Conservation (phyloP, 2,329 filamentous ascomycete species). For the Bipolaris gigantea region DNA sequence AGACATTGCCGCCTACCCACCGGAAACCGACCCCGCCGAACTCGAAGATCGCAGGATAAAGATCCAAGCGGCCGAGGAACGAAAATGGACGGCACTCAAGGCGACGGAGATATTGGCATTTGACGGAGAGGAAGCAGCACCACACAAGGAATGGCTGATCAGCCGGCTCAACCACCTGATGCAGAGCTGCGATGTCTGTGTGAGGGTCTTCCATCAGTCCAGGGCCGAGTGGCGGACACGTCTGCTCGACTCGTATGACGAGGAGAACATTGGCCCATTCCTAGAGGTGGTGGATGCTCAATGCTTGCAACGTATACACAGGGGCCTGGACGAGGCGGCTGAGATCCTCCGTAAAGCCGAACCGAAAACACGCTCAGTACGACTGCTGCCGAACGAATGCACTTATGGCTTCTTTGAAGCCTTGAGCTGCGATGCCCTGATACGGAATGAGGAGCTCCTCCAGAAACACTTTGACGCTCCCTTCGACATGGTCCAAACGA, state of each 20-base stretch:
- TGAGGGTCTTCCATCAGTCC: conserved; percentile 53
- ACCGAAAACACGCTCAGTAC: conserved; percentile 54
- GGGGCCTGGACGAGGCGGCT: conserved; percentile 48
- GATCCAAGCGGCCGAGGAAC: conserved; percentile 44
- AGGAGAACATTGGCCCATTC: conserved; percentile 50
- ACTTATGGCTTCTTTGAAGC: conserved; percentile 86
- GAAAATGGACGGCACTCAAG: conserved; percentile 48
- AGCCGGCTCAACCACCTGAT: conserved; percentile 48
- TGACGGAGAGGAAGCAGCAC: conserved; percentile 51
- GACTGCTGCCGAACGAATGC: conserved; percentile 59
- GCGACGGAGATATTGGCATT: conserved; percentile 52
- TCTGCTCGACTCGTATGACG: conserved; percentile 49
- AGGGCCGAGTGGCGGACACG: conserved; percentile 46
- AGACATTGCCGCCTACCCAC: conserved; percentile 41
- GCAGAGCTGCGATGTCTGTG: conserved; percentile 53
- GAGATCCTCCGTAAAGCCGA: conserved; percentile 49
- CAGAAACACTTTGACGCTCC: conserved; percentile 73
- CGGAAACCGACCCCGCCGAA: conserved; percentile 34
- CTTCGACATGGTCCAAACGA: conserved; percentile 77
- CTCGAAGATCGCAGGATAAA: conserved; percentile 34
- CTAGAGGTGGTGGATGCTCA: conserved; percentile 50
- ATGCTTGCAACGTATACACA: conserved; percentile 49
- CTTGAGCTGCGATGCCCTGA: conserved; percentile 78
- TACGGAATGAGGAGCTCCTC: conserved; percentile 60
- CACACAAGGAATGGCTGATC: conserved; percentile 48